phyloP scores from a whole-genome alignment of 2,329 filamentous ascomycete genomes.

The Aspergillus aculeatus region DNA sequence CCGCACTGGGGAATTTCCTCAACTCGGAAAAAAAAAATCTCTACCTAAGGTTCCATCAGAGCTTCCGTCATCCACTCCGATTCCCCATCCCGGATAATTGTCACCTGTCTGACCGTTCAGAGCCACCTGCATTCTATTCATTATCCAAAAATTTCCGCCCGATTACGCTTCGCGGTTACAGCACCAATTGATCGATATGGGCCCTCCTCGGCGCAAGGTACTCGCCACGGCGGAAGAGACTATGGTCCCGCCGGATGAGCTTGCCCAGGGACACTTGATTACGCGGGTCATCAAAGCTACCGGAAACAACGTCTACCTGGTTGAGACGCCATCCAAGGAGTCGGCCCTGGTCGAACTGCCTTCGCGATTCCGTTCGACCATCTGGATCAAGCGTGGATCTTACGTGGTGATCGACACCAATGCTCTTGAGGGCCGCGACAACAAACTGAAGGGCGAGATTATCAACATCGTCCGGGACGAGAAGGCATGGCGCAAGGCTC shows the following conservation, averaged over 20 bases:
- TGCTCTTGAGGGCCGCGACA: constrained; percentile 64
- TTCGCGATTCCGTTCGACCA: constrained; percentile 80
- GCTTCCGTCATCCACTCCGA: background rate
- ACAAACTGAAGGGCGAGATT: constrained; percentile 83
- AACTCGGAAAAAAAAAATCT: background rate
- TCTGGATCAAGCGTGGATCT: constrained; percentile 88
- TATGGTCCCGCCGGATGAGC: constrained; percentile 57
- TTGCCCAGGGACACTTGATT: constrained; percentile 59
- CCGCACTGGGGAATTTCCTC: background rate
- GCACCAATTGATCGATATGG: constrained; percentile 52
- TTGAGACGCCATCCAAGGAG: constrained; percentile 67
- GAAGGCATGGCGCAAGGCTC: constrained; percentile 83
- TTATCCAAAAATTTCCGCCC: background rate
- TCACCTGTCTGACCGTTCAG: background rate
- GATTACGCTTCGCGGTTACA: background rate
- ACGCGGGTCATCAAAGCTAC: constrained; percentile 77
- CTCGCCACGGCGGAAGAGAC: constrained; percentile 75
- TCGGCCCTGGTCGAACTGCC: constrained; percentile 76
- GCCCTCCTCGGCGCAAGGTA: constrained; percentile 71
- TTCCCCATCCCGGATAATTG: background rate
- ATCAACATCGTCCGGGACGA: constrained; percentile 90
- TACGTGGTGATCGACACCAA: constrained; percentile 79
- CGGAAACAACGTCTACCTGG: constrained; percentile 85
- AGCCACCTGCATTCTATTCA: background rate
- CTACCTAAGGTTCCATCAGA: background rate